phyloP scores from a whole-genome alignment of 2,329 filamentous ascomycete species.

The Plenodomus lindquistii region DNA sequence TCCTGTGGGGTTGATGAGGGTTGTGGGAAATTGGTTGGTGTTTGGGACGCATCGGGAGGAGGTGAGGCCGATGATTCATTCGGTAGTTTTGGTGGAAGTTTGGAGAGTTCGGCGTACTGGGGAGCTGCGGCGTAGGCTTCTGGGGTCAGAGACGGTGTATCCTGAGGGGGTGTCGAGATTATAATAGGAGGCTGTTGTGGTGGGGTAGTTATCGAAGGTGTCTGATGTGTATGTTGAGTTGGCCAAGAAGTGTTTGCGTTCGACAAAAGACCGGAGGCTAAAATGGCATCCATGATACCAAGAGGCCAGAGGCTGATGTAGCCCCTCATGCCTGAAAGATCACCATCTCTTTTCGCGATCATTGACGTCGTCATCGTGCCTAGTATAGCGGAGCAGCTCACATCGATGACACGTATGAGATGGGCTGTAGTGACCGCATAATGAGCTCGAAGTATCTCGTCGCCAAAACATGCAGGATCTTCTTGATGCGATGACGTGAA shows the following conservation, averaged over 20 bases:
- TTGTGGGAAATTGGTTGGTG: background rate
- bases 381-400: constrained; percentile 27
- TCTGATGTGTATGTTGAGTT: background rate
- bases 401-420: constrained; percentile 28
- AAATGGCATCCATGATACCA: constrained; percentile 30
- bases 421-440: constrained; percentile 23
- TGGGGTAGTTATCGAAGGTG: background rate
- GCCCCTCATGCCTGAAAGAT: constrained; percentile 33
- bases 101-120: constrained; percentile 4
- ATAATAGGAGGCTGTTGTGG: background rate
- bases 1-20: background rate
- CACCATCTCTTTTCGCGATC: constrained; percentile 22
- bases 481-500: background rate
- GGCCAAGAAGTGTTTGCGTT: constrained; percentile 14
- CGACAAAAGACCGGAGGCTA: constrained; percentile 30
- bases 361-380: constrained; percentile 31
- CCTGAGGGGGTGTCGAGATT: background rate
- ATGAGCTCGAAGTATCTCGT: constrained; percentile 15
- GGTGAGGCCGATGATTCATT: constrained; percentile 1
- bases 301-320: constrained; percentile 34
- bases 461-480: constrained; percentile 13
- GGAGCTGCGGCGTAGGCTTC: constrained; percentile 8
- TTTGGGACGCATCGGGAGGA: background rate
- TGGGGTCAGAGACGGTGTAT: background rate
- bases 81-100: background rate